Conservation (phyloP, 1,284 basidiomycete genomes). For the Puccinia coronata region DNA sequence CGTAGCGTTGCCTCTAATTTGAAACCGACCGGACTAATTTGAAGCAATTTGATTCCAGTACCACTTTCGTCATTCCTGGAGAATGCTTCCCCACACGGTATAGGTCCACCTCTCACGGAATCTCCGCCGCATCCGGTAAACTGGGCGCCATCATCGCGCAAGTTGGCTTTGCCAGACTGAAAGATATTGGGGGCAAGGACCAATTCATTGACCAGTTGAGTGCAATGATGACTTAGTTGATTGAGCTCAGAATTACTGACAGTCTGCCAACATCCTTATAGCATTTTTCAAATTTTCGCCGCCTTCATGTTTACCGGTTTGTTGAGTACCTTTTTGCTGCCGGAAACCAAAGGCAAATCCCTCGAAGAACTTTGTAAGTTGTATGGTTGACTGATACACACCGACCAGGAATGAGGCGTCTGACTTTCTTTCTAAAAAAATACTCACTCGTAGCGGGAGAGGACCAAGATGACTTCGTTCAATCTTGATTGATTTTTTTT, state of each 20-base stretch:
- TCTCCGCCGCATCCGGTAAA: constrained; percentile 74
- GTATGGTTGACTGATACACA: background rate
- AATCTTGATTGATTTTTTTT: constrained; percentile 1
- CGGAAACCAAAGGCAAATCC: constrained; percentile 43
- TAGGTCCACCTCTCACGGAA: constrained; percentile 78
- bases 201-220: constrained; percentile 38
- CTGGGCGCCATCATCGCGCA: constrained; percentile 80
- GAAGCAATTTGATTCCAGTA: constrained; percentile 1
- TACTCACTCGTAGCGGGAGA: constrained; percentile 50
- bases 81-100: constrained; percentile 60
- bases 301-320: constrained; percentile 44
- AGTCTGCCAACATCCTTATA: background rate
- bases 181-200: constrained; percentile 47
- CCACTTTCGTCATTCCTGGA: constrained; percentile 43
- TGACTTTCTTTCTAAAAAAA: background rate
- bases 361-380: constrained; percentile 44
- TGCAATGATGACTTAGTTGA: background rate
- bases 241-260: background rate
- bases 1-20: background rate
- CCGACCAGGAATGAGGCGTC: background rate
- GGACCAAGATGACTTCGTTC: constrained; percentile 53
- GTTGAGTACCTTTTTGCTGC: constrained; percentile 19
- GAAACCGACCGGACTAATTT: background rate
- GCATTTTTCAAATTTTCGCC: constrained; percentile 44
- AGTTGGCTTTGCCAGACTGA: constrained; percentile 59